phyloP scores from a whole-genome alignment of 305 asterid species.

The Fraxinus greggii region DNA sequence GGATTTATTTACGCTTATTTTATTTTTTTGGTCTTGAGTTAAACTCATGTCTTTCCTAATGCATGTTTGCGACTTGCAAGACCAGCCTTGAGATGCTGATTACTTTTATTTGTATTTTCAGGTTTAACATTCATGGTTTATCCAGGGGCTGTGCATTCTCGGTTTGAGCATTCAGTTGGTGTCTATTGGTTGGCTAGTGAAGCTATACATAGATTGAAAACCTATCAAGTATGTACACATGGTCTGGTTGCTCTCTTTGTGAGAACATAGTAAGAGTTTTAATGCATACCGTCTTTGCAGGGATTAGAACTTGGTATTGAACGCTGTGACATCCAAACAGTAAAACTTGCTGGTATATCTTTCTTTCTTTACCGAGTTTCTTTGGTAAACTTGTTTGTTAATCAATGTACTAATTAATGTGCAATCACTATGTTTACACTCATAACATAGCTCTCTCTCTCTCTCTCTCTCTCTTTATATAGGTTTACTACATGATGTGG shows the following conservation, averaged over 20 bases:
- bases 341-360: constrained; percentile 70
- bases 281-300: constrained; percentile 43
- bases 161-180: constrained; percentile 94
- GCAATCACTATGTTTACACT: constrained; percentile 15
- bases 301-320: constrained; percentile 82
- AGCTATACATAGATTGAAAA: constrained; percentile 59
- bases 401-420: not conserved
- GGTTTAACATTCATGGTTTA: constrained; percentile 74
- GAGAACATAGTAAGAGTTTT: constrained; percentile 21
- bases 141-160: constrained; percentile 97
- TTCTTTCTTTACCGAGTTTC: not conserved
- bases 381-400: constrained; percentile 62
- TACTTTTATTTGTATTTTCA: constrained; percentile 25
- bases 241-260: constrained; percentile 21
- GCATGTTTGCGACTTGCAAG: constrained; percentile 15
- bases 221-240: constrained; percentile 54
- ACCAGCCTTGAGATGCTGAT: constrained; percentile 19
- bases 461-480: constrained; percentile 31
- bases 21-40: not conserved
- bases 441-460: constrained; percentile 21
- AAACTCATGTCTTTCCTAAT: not conserved
- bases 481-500: constrained; percentile 93
- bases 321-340: constrained; percentile 60
- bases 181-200: constrained; percentile 86
- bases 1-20: not conserved